Evolutionary conservation across 2,329 filamentous ascomycete genomes (phyloP), one percentile per base, ranked within the genome.

Genomic region (Cytospora mali): DNA sequence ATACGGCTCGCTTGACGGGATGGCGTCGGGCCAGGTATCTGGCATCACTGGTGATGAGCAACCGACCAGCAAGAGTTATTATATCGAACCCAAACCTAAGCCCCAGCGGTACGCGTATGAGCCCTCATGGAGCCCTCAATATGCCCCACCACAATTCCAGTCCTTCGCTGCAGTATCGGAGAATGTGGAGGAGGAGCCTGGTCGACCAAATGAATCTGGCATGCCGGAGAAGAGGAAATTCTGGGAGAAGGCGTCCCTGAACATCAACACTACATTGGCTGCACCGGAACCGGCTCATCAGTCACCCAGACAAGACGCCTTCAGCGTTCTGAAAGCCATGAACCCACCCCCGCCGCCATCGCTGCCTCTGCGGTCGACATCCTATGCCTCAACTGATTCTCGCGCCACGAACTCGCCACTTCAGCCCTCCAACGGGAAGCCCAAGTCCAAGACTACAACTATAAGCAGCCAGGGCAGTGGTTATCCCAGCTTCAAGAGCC

Each of bases 1-100:
- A 5, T 72, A 72, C 29, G 73, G 74, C 10, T 66, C 68, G 9
- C 59, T 64, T 0, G 65, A 68, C 14, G 68, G 69, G 49, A 66
- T 62, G 35, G 56, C 58, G 2, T 58, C 66, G 11, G 64, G 64
- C 7, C 56, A 62, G 39, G 58, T 58, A n/a, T 31, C 60, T 1
- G 28, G 27, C 23, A 52, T 29, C 28, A 21, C 25, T 9, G 11
- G 39, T 9, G n/a, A 51, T 6, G 28, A 29, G 28, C 9, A 35
- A 21, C 2, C 13, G n/a, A 16, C 25, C 46, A 7, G 13, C 11
- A 52, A 23, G 6, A 35, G 62, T 11, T 57, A 62, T n/a, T 62
- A 33, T 23, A 64, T 66, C 31, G 61, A 65, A 21, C 56, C 66
- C 25, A 67, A 62, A 25, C 46, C 55, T 11, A 58, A 25, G 18